phyloP scores from a whole-genome alignment of 108 stramenopile species.

The Craspedostauros australis region DNA sequence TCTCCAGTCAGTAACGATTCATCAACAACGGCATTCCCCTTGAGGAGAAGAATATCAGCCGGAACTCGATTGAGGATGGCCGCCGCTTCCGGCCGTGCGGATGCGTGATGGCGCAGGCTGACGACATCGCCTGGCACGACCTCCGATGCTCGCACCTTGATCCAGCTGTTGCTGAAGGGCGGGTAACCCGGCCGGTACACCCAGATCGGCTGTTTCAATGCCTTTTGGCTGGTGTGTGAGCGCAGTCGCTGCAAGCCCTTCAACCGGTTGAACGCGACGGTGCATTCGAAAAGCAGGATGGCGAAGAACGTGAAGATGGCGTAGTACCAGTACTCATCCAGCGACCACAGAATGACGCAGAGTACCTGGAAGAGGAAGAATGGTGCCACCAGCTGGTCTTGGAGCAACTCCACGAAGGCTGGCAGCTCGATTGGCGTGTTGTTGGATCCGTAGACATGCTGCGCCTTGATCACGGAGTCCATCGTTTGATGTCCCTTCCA shows the following conservation, averaged over 20 bases:
- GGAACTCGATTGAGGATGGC: constrained; percentile 48
- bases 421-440: constrained; percentile 82
- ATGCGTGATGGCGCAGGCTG: constrained; percentile 38
- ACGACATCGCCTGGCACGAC: constrained; percentile 92
- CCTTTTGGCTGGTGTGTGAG: constrained; percentile 21
- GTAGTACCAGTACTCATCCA: constrained; percentile 99
- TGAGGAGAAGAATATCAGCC: constrained; percentile 83
- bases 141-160: constrained; percentile 41
- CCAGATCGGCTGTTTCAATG: constrained; percentile 12
- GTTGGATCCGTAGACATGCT: constrained; percentile 77
- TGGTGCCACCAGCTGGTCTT: constrained; percentile 88
- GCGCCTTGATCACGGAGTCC: constrained; percentile 12
- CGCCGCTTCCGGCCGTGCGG: background rate
- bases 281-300: constrained; percentile 89
- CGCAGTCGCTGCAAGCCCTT: constrained; percentile 76
- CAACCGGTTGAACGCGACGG: constrained; percentile 81
- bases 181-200: constrained; percentile 45
- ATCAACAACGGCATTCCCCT: constrained; percentile 88
- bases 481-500: constrained; percentile 54
- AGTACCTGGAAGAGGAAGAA: constrained; percentile 98
- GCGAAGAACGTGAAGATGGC: constrained; percentile 90
- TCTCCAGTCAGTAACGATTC: constrained; percentile 98
- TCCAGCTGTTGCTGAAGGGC: constrained; percentile 44
- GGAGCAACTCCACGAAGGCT: constrained; percentile 73
- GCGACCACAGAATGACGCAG: constrained; percentile 91